Conservation (phyloP, 345 rosid genomes). For the Boechera stricta region DNA sequence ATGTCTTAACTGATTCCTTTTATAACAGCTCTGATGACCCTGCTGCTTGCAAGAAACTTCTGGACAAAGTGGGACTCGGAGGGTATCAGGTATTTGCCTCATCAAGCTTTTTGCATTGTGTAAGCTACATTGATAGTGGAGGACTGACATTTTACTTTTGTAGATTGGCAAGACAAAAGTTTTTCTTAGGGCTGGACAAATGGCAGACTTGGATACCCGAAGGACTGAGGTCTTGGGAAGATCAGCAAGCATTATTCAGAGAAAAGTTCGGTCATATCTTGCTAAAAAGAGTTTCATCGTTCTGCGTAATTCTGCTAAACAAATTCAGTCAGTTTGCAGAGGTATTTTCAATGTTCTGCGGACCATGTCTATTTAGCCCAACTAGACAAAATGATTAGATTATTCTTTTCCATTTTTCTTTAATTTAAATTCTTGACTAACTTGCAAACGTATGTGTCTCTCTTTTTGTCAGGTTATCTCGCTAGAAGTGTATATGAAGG, state of each 20-base stretch:
- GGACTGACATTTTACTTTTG: constrained; percentile 18
- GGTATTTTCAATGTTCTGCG: constrained; percentile 51
- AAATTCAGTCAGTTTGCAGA: constrained; percentile 87
- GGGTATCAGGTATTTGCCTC: constrained; percentile 86
- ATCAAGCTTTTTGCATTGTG: constrained; percentile 22
- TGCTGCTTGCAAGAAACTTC: constrained; percentile 87
- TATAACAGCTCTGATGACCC: constrained; percentile 79
- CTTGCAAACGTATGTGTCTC: constrained; percentile 12
- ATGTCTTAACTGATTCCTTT: constrained; percentile 27
- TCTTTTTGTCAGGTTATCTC: constrained; percentile 68
- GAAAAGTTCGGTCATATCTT: constrained; percentile 93
- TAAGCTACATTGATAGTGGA: constrained; percentile 16
- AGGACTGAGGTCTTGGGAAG: constrained; percentile 57
- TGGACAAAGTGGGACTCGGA: constrained; percentile 77
- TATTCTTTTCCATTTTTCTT: not conserved
- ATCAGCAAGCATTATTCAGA: constrained; percentile 95
- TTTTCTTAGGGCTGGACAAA: constrained; percentile 50
- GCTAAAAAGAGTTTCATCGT: constrained; percentile 71
- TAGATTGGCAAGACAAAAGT: constrained; percentile 52
- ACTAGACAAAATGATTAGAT: not conserved
- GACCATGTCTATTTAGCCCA: not conserved
- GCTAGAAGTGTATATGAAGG: constrained; percentile 69
- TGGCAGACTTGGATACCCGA: constrained; percentile 52
- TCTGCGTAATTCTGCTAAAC: constrained; percentile 69
- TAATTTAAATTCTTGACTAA: not conserved